Evolutionary conservation across 352 stramenopile species (phyloP).

Genomic region (Phytophthora macrochlamydospora): DNA sequence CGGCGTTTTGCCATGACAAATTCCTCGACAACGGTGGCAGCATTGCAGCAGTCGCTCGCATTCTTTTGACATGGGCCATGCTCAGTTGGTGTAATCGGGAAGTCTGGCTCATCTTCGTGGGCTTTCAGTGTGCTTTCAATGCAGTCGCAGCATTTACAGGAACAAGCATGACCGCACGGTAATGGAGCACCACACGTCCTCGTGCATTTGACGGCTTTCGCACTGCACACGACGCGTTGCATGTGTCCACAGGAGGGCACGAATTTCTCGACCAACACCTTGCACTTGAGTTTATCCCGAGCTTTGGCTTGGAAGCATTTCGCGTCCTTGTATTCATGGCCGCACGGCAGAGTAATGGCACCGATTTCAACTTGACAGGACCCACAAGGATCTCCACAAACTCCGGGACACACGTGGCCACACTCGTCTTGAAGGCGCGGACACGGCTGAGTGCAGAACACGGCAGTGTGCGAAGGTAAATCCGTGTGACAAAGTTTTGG

Average conservation of each 20-base stretch:
- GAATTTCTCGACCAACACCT: conserved; percentile 28
- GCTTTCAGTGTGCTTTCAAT: conserved; percentile 37
- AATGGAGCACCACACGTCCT: conserved; percentile 24
- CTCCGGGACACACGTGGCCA: conserved; percentile 57
- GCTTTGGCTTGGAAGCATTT: conserved; percentile 31
- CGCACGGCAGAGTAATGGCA: conserved; percentile 53
- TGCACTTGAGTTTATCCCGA: conserved; percentile 29
- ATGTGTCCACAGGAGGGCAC: conserved; percentile 40
- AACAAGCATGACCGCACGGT: conserved; percentile 46
- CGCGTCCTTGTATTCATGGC: conserved; percentile 44
- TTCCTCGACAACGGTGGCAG: conserved; percentile 57
- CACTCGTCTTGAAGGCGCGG: conserved; percentile 45
- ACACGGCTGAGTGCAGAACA: conserved; percentile 66
- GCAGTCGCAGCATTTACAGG: conserved; percentile 39
- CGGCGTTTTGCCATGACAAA: conserved; percentile 53
- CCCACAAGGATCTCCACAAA: conserved; percentile 68
- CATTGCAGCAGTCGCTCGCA: conserved; percentile 72
- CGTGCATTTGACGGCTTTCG: conserved; percentile 26
- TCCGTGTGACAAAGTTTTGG: conserved; percentile 67
- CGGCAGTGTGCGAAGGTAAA: conserved; percentile 44
- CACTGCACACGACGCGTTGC: conserved; percentile 29
- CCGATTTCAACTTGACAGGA: conserved; percentile 49
- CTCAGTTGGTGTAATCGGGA: conserved; percentile 40
- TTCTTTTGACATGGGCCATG: conserved; percentile 57
- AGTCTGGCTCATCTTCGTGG: conserved; percentile 21